phyloP scores from a whole-genome alignment of 78 protist species.

The Dictyostelium intermedium region DNA sequence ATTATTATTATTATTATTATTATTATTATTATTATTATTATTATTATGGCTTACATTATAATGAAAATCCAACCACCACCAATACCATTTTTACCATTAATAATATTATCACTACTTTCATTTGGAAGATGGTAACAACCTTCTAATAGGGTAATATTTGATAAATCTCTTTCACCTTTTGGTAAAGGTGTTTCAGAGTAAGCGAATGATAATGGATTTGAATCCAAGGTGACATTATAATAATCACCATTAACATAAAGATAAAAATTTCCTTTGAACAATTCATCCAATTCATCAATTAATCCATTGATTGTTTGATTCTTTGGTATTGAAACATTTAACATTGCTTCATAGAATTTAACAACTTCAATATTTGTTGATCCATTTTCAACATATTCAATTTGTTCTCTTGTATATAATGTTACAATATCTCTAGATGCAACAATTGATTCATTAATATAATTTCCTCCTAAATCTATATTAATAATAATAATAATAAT shows the following conservation, averaged over 20 bases:
- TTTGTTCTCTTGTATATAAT: background rate
- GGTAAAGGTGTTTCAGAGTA: constrained; percentile 35
- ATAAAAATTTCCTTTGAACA: constrained; percentile 28
- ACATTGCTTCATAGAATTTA: constrained; percentile 25
- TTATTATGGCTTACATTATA: constrained; percentile 65
- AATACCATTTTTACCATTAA: background rate
- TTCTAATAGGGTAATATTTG: background rate
- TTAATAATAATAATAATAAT: background rate
- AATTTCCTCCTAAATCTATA: constrained; percentile 38
- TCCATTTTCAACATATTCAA: background rate
- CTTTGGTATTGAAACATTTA: background rate
- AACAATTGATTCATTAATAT: background rate
- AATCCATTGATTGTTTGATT: constrained; percentile 16
- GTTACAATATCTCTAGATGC: constrained; percentile 45
- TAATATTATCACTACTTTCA: background rate
- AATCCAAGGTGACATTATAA: constrained; percentile 28
- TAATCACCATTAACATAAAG: background rate
- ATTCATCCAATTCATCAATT: background rate
- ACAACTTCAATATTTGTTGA: background rate
- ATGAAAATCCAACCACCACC: constrained; percentile 79
- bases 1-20: too few species aligned
- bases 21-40: too few species aligned
- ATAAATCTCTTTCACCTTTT: background rate
- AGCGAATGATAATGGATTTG: background rate
- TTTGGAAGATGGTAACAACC: background rate